These are phyloP conservation scores for Glaciozyma martinii DNA, from an alignment of 768 basidiomycete genomes.

Conservation along the genomic window DNA sequence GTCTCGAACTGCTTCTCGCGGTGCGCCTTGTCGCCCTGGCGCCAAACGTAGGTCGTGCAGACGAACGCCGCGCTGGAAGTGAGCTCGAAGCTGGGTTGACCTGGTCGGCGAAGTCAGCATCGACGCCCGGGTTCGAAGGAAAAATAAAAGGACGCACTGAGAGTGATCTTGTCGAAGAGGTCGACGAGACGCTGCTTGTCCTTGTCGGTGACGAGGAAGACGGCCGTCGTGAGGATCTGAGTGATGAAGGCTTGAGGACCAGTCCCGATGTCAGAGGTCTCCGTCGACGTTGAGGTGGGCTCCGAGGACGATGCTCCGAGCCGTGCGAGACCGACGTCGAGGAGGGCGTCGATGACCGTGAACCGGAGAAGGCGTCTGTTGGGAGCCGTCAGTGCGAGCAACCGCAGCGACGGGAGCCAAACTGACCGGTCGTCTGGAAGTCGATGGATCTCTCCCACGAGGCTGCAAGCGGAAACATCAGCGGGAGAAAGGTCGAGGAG, in stretches of 20 bases:
- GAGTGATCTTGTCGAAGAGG: background rate
- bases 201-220: background rate
- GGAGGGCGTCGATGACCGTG: background rate
- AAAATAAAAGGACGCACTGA: background rate
- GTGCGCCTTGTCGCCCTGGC: constrained; percentile 6
- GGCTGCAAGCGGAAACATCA: background rate
- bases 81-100: background rate
- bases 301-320: background rate
- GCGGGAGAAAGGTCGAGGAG: background rate
- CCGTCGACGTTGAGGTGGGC: background rate
- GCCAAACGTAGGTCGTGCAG: constrained; percentile 8
- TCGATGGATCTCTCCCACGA: background rate
- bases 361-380: background rate
- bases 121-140: too few species aligned
- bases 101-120: background rate
- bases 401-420: background rate
- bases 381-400: background rate
- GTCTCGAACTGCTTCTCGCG: background rate
- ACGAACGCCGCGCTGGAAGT: background rate
- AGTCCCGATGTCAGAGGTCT: background rate
- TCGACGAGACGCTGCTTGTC: background rate
- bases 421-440: background rate
- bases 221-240: background rate
- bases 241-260: background rate
- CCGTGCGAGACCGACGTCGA: background rate